Base-by-base conservation (phyloP, 176 grass and related monocot genomes). In the Eleusine coracana region DNA sequence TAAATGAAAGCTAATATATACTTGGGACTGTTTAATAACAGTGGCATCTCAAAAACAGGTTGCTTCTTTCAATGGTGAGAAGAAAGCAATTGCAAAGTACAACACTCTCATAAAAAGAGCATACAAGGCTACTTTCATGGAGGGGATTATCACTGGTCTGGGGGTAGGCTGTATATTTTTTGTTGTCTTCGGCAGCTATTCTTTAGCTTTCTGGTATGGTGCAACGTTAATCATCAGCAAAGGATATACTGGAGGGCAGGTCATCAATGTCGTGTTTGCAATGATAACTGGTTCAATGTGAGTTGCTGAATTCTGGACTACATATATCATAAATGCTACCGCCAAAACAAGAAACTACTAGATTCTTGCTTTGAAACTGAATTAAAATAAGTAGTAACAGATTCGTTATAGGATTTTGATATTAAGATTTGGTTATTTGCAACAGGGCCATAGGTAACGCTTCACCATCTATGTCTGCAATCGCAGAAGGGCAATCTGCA, bases 401-500 rank as follows among this genome's bases (percentile, higher is more conserved):
- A 36, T 17, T 4, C 10, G 31, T 10, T 66, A 17, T 14, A 46
- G 37, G 12, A 41, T 28, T 42, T 65, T 21, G 20, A 46, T 11
- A 66, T 31, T 77, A 45, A 71, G 16, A 15, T 56, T 7, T 82
- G 3, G 34, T 68, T 78, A 42, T 66, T 85, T 79, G 36, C 23
- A 88, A 86, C 80, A 97, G 94, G 69, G 92, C 94, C 75, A 83
- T 97, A 85, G 94, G 94, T 40, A 80, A 86, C 7, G 94, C 89
- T 66, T 89, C 94, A 31, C 94, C 94, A 21, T 97, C 86, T 67
- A 85, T 91, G 66, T 87, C 77, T 81, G 94, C 91, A 21, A 91
- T 97, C 77, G 86, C 94, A 55, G 94, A 90, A 73, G 94, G 94
- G 59, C 88, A 91, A 73, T 90, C 89, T 66, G 94, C 94, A 86